Percentiles rank a stretch among this genome's conserved stretches.
phyloP scores from a whole-genome alignment of 2,329 filamentous ascomycete species.

The Fusarium abutilonis region DNA sequence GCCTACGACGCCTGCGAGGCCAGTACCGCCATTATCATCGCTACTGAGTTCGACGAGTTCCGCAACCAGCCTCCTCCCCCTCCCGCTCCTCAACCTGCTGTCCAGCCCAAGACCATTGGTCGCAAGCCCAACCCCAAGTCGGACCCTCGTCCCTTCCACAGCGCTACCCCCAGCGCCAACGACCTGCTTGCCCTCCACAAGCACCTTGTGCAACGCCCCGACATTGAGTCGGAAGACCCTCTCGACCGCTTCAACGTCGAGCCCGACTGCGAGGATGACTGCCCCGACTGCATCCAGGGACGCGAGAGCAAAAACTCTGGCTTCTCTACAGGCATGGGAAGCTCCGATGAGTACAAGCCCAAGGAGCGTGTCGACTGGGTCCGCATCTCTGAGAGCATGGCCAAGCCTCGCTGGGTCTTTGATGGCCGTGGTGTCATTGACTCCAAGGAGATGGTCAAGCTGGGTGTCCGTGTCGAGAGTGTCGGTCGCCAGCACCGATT shows the following conservation, averaged over 20 bases:
- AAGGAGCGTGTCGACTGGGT: slow-evolving; percentile 64
- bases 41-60: slow-evolving; percentile 68
- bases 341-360: slow-evolving; percentile 56
- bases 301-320: slow-evolving; percentile 52
- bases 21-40: slow-evolving; percentile 62
- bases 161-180: slow-evolving; percentile 52
- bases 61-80: slow-evolving; percentile 53
- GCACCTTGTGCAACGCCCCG: slow-evolving; percentile 52
- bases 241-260: slow-evolving; percentile 57
- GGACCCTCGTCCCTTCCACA: slow-evolving; percentile 60
- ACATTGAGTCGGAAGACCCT: slow-evolving; percentile 53
- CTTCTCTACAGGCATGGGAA: slow-evolving; percentile 55
- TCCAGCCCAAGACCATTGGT: slow-evolving; percentile 48
- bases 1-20: slow-evolving; percentile 61
- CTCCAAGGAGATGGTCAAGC: slow-evolving; percentile 57
- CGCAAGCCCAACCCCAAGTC: slow-evolving; percentile 53
- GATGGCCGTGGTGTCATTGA: slow-evolving; percentile 66
- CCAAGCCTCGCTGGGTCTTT: slow-evolving; percentile 65
- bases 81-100: slow-evolving; percentile 43
- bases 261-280: slow-evolving; percentile 57
- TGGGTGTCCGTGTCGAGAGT: slow-evolving; percentile 64
- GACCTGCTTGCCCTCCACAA: slow-evolving; percentile 61
- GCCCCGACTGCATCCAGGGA: slow-evolving; percentile 61
- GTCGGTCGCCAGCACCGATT: slow-evolving; percentile 60
- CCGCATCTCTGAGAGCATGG: slow-evolving; percentile 60